Percentiles rank a stretch among this genome's conserved stretches.
phyloP scores from a whole-genome alignment of 148 eudicot species.

The Spergularia bocconei region DNA sequence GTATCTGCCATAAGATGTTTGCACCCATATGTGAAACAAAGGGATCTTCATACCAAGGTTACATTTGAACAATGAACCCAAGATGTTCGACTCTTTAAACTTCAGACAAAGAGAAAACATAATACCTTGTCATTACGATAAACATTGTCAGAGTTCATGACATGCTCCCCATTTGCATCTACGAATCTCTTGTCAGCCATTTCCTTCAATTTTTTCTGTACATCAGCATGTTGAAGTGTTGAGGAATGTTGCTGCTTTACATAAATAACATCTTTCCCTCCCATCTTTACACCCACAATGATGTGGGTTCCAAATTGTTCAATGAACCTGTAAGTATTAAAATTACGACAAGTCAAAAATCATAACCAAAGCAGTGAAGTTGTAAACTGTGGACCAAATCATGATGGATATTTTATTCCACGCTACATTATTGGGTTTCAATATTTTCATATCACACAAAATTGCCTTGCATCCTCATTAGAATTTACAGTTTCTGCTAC shows the following conservation, averaged over 20 bases:
- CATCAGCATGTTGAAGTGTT: slow-evolving; percentile 81
- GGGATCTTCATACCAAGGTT: not conserved
- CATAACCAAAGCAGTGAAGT: not conserved
- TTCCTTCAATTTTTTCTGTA: slow-evolving; percentile 78
- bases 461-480: not conserved
- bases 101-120: not conserved
- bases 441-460: not conserved
- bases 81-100: not conserved
- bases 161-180: slow-evolving; percentile 53
- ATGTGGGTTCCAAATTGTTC: slow-evolving; percentile 89
- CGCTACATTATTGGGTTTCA: not conserved
- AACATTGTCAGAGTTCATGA: slow-evolving; percentile 45
- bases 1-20: too few relatives aligned
- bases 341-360: not conserved
- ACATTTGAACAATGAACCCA: not conserved
- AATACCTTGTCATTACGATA: slow-evolving; percentile 69
- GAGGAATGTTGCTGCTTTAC: slow-evolving; percentile 90
- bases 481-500: not conserved
- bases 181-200: slow-evolving; percentile 86
- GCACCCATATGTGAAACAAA: not conserved
- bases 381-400: not conserved
- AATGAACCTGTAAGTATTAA: slow-evolving; percentile 65
- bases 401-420: not conserved
- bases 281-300: slow-evolving; percentile 94
- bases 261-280: slow-evolving; percentile 94